Base-by-base conservation (phyloP, 495 filamentous ascomycete species). In the Sporormia fimetaria region DNA sequence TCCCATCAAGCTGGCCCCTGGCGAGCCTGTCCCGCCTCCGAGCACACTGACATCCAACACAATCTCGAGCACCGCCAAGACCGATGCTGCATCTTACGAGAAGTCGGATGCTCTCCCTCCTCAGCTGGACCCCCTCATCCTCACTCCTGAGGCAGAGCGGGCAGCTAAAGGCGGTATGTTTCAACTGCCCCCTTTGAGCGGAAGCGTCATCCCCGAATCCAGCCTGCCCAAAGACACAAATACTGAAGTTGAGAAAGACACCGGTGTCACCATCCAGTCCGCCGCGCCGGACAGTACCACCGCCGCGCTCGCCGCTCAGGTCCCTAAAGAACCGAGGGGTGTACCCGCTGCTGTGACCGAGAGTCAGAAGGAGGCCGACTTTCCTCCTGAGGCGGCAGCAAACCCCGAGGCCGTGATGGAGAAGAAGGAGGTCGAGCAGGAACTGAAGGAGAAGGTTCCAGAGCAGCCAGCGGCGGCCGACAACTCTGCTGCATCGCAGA, bases 21-120 rank as follows among this genome's bases (percentile, higher is more conserved):
- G 86, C 39, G 82, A 90, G 61, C 74, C 75, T 55, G 73, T 92
- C 23, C 86, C 84, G 10, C 68, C 74, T 14, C 63, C 68, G 24
- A 73, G 64, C 60, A 67, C 63, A 11, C 41, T 83, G 25, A 70
- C 66, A 16, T 56, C 63, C 18, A 70, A 74, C 49, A 69, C 70
- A 22, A 59, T 73, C 49, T 60, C 70, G 27, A 72, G 64, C 42
- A 67, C 70, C 33, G 83, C 83, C 35, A 82, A 74, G 41, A 73
- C 83, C 8, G 86, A 94, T 56, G 71, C 83, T 59, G 81, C 75
- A 51, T 87, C 81, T 1, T 94, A 95, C 57, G 78, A 94, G 55
- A 77, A 77, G 51, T 75, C 64, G 25, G 63, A 63, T 41, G 63
- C 72, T 44, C 55, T 52, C 40, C 56, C 54, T 26, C 52, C 60